Base-by-base conservation (phyloP, 805 yeast genomes). In the Brettanomyces nanus region DNA sequence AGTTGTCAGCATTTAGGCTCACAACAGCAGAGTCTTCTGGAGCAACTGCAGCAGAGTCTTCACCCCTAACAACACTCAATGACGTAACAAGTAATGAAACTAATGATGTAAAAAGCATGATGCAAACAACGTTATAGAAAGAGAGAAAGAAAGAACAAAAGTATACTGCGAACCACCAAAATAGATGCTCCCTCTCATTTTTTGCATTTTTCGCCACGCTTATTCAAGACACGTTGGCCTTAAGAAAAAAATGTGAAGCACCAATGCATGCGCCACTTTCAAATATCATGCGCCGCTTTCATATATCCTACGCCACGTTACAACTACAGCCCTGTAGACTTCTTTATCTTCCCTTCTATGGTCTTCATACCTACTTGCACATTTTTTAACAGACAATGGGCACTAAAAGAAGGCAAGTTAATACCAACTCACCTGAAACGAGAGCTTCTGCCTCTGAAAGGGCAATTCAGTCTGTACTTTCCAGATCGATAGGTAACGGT, bases 11-110 rank as follows among this genome's bases (percentile, higher is more conserved):
- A 28, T 83, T 74, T 46, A 90, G 73, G 58, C 83, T 77, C 48
- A 85, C 85, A 34, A 90, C 97, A 25, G 89, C 92, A 31, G 95
- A 82, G 55, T 83, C 85, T 42, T 79, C 80, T 44, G 82, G 79
- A 26, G 94, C 94, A 42, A 72, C 59, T 35, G 94, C 94, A 10
- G 72, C 75, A 25, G 57, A 56, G 22, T 72, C 80, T 22, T 63
- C 72, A 29, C 63, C 56, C 15, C 46, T 40, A 15, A 44, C 41
- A 11, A 53, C 44, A 4, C 59, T 34, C 14, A 56, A 46, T 31
- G 63, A 45, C 21, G 56, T 60, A 14, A 71, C 68, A 28, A 71
- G 52, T n/a, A 68, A 42, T 10, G 69, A 50, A 30, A 69, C 59
- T 39, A 71, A 46, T 11, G 69, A 54, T 36, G 59, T 54, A 42